Base-by-base conservation (phyloP, 2,329 filamentous ascomycete species). In the Dactylellina drechsleri region DNA sequence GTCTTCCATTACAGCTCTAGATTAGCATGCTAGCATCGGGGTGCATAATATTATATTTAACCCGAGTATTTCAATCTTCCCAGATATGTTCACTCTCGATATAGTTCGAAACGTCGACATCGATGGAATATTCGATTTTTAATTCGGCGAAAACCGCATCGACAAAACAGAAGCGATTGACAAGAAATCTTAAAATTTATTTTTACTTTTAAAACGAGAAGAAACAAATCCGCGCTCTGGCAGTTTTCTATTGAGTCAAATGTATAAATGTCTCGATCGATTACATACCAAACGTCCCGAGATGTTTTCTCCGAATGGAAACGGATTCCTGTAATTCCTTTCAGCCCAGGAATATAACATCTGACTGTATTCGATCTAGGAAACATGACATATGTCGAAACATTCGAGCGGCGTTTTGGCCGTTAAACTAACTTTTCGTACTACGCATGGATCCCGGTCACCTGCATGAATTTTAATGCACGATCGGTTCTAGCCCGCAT, bases 401-500 rank as follows among this genome's bases (percentile, higher is more conserved):
- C 31, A 7, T 36, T 36, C 6, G 31, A 36, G 10, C 31, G 49
- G 12, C 13, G 1, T 23, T 26, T 23, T 52, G 18, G 49, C 31
- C 18, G 40, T 53, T 47, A 40, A 58, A 10, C 60, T 53, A 49
- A 53, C 20, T 16, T 28, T 54, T 56, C 53, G 36, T 59, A 31
- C 20, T 23, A 65, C 40, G 36, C 6, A 18, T 18, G 13, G 45
- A 61, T 28, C 56, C 56, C 28, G 16, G 58, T 71, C 66, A 54
- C 13, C 49, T 68, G 56, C 40, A 36, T 66, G 43, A 47, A n/a
- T 15, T n/a, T n/a, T 54, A 3, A 72, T 72, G 67, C 67, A 60
- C 41, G 54, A 65, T 59, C 7, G n/a, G 40, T 52, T 43, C 5
- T 45, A 28, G 56, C 28, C 66, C 68, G 68, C 61, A 60, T 73